phyloP scores from a whole-genome alignment of 2,329 filamentous ascomycete species.

The Alternaria gaisen region DNA sequence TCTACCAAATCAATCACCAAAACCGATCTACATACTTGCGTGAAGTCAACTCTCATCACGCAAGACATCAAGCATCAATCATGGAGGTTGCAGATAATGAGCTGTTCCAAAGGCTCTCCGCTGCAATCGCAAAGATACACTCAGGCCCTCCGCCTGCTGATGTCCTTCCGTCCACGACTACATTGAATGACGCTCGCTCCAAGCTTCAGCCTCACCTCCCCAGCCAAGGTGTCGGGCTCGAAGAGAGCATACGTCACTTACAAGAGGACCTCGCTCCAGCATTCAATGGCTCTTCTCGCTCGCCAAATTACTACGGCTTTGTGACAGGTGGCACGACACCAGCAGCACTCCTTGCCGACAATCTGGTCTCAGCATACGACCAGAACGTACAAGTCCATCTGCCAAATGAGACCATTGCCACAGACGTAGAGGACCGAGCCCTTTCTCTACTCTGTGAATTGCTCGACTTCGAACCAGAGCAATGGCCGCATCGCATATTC shows the following conservation, averaged over 20 bases:
- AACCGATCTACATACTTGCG: background rate
- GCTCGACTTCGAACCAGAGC: conserved; percentile 64
- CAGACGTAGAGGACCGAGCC: conserved; percentile 77
- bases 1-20: background rate
- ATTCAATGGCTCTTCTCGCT: conserved; percentile 70
- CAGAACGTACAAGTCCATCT: conserved; percentile 88
- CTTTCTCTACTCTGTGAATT: conserved; percentile 74
- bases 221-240: conserved; percentile 54
- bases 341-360: conserved; percentile 82
- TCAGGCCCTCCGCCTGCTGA: conserved; percentile 23
- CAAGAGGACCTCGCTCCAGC: conserved; percentile 60
- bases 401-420: conserved; percentile 76
- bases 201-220: conserved; percentile 52
- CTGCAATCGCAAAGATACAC: conserved; percentile 37
- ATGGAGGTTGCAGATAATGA: conserved; percentile 27
- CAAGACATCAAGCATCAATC: background rate
- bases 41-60: background rate
- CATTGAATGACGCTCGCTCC: conserved; percentile 43
- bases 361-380: conserved; percentile 80
- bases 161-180: conserved; percentile 48
- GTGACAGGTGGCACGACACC: conserved; percentile 84
- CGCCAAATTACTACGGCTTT: conserved; percentile 76
- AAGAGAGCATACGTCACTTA: conserved; percentile 55
- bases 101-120: conserved; percentile 29
- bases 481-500: conserved; percentile 79